phyloP scores from a whole-genome alignment of 345 rosid species.

The Euphorbia peplus region DNA sequence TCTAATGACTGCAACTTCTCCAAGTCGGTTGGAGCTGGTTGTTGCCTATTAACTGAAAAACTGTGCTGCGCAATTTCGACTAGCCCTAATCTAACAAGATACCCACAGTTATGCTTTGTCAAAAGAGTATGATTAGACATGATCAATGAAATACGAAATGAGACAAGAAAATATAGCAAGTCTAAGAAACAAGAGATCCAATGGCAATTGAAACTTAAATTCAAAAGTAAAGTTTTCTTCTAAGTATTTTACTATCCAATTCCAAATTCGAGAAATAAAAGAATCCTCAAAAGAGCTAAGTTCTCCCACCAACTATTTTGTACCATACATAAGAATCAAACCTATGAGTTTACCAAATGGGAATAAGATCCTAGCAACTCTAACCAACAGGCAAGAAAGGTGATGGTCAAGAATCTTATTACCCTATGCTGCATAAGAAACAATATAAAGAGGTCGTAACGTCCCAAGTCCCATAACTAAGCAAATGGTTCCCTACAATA shows the following conservation, averaged over 20 bases:
- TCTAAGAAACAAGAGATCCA: background rate
- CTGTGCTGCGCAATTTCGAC: constrained; percentile 66
- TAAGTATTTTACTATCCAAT: background rate
- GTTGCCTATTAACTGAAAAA: constrained; percentile 44
- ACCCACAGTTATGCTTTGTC: constrained; percentile 2
- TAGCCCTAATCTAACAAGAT: constrained; percentile 72
- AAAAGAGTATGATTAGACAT: background rate
- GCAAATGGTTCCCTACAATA: background rate
- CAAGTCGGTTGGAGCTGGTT: constrained; percentile 51
- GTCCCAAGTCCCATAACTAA: background rate
- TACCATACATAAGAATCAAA: background rate
- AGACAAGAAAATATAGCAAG: constrained; percentile 10
- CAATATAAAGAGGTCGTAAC: background rate
- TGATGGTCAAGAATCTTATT: background rate
- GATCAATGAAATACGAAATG: background rate
- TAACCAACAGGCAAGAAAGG: background rate
- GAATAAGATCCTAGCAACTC: background rate
- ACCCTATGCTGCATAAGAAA: background rate
- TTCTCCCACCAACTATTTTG: background rate
- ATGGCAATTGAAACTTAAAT: background rate
- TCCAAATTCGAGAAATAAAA: background rate
- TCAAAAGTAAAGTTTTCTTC: background rate
- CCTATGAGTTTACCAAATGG: background rate
- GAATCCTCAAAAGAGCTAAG: background rate
- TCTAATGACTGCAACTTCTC: constrained; percentile 63